These are phyloP conservation scores for Solanum okadae DNA, from an alignment of 257 asterid genomes.

Conservation along the genomic window DNA sequence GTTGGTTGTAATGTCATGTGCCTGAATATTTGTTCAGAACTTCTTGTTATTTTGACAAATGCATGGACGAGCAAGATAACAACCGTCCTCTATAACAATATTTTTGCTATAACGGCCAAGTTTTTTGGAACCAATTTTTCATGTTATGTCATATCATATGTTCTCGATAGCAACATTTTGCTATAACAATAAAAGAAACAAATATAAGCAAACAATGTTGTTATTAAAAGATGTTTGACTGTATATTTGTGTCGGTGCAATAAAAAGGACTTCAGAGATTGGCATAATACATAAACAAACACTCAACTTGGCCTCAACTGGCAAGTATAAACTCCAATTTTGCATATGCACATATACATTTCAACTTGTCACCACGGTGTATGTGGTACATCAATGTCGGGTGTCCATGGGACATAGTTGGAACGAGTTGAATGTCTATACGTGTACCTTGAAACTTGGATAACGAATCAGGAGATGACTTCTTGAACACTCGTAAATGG, in stretches of 20 bases:
- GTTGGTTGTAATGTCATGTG: background rate
- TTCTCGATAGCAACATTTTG: background rate
- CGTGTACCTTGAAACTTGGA: background rate
- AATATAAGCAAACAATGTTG: background rate
- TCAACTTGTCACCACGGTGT: background rate
- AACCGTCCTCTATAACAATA: background rate
- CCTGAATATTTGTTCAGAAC: background rate
- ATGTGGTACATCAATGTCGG: background rate
- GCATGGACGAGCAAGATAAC: background rate
- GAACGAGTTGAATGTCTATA: background rate
- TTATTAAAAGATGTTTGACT: background rate
- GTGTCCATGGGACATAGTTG: background rate
- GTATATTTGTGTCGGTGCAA: background rate
- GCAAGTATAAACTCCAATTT: background rate
- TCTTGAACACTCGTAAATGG: background rate
- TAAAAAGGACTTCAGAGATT: background rate
- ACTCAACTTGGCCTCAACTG: background rate
- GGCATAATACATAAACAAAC: background rate
- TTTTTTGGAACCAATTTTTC: background rate
- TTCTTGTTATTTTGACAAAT: background rate
- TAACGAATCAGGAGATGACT: no score
- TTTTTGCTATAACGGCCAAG: background rate
- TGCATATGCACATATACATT: background rate
- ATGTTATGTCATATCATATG: background rate
- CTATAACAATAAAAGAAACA: background rate